phyloP scores from a whole-genome alignment of 2,329 filamentous ascomycete species.

The Colletotrichum scovillei region DNA sequence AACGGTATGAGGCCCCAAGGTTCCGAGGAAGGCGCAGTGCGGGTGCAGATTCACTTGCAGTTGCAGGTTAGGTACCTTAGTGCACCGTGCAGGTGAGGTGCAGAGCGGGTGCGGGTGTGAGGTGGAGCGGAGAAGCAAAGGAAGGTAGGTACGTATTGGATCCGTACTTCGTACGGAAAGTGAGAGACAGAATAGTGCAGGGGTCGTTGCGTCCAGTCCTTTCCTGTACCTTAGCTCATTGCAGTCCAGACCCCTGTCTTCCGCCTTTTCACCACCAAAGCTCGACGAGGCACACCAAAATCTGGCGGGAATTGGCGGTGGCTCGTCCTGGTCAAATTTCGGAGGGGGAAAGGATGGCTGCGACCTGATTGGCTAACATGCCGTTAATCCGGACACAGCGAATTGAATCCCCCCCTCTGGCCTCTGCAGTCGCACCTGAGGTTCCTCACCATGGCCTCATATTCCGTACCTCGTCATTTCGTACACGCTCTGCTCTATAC shows the following conservation, averaged over 20 bases:
- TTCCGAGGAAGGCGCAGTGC: neutral
- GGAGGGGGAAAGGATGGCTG: neutral
- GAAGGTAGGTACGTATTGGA: neutral
- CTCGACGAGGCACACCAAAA: slow-evolving; percentile 3
- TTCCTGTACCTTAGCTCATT: neutral
- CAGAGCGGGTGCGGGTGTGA: neutral
- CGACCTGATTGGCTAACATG: neutral
- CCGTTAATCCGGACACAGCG: neutral
- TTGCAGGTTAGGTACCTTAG: neutral
- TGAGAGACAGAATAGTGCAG: neutral
- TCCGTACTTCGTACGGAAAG: neutral
- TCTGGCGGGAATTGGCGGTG: slow-evolving; percentile 19
- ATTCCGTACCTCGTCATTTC: no score
- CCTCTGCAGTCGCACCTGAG: neutral
- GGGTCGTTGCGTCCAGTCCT: neutral
- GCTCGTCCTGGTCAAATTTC: neutral
- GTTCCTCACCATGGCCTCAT: neutral
- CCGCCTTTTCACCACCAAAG: slow-evolving; percentile 34
- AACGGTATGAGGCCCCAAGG: neutral
- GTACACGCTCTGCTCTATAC: neutral
- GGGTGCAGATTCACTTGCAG: neutral
- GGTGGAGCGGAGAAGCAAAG: neutral
- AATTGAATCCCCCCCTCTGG: neutral
- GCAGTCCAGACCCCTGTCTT: neutral
- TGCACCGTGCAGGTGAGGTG: neutral